Conservation (phyloP, 2,329 filamentous ascomycete species). For the Sclerotinia minor region DNA sequence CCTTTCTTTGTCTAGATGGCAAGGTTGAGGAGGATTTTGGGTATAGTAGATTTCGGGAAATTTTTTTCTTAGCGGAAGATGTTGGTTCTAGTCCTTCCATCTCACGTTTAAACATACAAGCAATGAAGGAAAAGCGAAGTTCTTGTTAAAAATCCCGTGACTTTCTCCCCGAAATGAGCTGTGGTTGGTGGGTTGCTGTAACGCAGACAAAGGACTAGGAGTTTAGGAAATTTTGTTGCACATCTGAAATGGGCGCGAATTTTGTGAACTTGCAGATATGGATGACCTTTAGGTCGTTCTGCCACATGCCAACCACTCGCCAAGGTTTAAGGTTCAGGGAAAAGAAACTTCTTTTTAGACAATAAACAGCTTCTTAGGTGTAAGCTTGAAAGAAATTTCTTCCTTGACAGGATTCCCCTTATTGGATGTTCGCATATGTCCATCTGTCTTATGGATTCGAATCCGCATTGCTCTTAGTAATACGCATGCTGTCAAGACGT, state of each 20-base stretch:
- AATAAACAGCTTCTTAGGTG: background rate
- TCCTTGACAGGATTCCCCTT: background rate
- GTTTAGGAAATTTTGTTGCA: background rate
- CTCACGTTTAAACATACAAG: background rate
- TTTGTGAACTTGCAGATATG: background rate
- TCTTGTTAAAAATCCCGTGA: background rate
- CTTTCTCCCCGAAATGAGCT: too few species aligned
- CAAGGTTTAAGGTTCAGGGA: background rate
- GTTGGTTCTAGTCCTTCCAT: background rate
- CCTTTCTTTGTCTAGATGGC: background rate
- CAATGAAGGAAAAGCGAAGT: too few species aligned
- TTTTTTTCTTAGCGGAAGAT: background rate
- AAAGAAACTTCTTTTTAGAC: background rate
- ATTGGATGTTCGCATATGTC: background rate
- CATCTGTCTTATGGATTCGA: background rate
- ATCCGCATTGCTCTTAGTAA: background rate
- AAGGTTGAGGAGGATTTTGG: background rate
- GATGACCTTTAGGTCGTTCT: background rate
- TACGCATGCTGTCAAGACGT: background rate
- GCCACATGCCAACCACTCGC: background rate
- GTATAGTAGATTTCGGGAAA: background rate
- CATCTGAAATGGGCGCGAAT: slow-evolving; percentile 7
- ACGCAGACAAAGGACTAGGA: background rate
- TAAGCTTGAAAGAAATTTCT: background rate
- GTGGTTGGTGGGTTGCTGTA: background rate